Percentiles rank a stretch among this genome's conserved stretches.
Conservation (phyloP, 495 filamentous ascomycete species). For the Chaetomium tenue region DNA sequence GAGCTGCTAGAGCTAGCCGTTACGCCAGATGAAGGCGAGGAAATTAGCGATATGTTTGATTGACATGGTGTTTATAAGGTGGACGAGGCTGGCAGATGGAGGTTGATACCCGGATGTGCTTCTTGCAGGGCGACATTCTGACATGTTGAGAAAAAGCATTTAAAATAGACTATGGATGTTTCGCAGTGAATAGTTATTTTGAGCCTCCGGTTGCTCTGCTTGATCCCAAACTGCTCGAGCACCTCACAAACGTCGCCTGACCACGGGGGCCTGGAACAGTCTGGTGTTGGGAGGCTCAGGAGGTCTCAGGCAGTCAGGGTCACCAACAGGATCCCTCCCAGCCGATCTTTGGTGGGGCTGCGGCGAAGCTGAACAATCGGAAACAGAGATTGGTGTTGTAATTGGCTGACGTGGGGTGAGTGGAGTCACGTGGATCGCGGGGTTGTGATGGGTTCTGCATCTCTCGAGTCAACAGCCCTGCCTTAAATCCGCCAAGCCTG, state of each 20-base stretch:
- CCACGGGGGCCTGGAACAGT: no score
- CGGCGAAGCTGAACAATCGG: neutral
- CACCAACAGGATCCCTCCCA: no score
- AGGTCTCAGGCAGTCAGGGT: no score
- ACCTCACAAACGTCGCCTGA: no score
- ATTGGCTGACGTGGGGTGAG: neutral
- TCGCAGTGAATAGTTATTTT: no score
- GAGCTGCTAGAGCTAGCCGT: slow-evolving; percentile 49
- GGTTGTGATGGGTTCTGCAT: neutral
- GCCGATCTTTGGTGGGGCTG: neutral
- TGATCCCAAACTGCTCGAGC: no score
- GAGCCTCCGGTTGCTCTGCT: no score
- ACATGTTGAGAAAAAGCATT: no score
- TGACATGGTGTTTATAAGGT: neutral
- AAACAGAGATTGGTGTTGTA: neutral
- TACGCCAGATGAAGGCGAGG: slow-evolving; percentile 46
- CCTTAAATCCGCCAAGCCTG: neutral
- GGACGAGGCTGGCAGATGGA: neutral
- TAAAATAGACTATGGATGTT: no score
- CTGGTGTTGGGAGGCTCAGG: no score
- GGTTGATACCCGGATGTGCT: neutral
- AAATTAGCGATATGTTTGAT: slow-evolving; percentile 42
- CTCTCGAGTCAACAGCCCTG: no score
- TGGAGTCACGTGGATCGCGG: slow-evolving; percentile 2
- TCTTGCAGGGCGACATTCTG: no score